Percentiles rank a stretch among this genome's conserved stretches.
Conservation (phyloP, 768 basidiomycete genomes). For the Amyloporia xantha region DNA sequence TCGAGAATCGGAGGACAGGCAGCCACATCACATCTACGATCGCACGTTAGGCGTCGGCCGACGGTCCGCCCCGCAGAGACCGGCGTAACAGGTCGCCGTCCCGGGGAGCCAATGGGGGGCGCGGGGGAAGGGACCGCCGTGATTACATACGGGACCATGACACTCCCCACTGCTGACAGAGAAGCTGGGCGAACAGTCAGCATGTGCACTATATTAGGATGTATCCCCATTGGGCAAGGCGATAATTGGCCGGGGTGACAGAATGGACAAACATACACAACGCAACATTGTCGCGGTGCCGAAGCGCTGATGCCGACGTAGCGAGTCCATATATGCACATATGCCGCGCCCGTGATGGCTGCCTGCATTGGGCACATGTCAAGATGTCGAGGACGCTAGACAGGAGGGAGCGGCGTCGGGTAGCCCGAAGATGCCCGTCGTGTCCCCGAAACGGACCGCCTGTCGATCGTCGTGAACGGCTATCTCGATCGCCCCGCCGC, state of each 20-base stretch:
- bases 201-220: not conserved
- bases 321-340: not conserved
- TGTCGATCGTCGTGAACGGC: slow-evolving; percentile 1
- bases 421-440: no score
- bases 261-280: not conserved
- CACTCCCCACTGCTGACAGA: not conserved
- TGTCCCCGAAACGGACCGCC: not conserved
- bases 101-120: not conserved
- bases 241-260: not conserved
- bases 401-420: no score
- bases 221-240: not conserved
- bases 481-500: not conserved
- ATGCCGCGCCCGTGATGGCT: not conserved
- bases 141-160: no score
- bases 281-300: not conserved
- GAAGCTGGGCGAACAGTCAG: not conserved
- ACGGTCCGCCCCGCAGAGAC: not conserved
- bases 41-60: not conserved
- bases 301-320: not conserved
- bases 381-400: no score
- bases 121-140: no score
- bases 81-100: not conserved
- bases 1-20: not conserved
- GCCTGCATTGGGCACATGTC: not conserved
- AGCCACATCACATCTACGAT: not conserved